Evolutionary conservation across 2,329 filamentous ascomycete genomes (phyloP).

Genomic region (Nannizziopsis barbatae): DNA sequence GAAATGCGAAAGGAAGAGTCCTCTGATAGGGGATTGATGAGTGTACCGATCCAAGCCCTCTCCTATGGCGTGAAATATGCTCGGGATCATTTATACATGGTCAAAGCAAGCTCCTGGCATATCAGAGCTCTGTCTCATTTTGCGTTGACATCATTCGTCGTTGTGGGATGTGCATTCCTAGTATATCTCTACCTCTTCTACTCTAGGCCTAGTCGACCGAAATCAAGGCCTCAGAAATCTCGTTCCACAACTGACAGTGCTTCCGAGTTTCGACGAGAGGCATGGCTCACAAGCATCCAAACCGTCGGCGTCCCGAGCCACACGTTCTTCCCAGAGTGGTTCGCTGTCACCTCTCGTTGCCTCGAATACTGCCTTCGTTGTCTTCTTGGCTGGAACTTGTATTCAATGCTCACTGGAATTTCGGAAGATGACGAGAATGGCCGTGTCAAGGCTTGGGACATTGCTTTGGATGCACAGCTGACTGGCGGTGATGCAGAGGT

Average conservation of each 20-base stretch:
- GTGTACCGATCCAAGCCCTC: conserved; percentile 51
- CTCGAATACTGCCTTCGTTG: conserved; percentile 71
- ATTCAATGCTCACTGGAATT: conserved; percentile 66
- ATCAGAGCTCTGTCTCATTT: conserved; percentile 33
- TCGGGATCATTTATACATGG: conserved; percentile 19
- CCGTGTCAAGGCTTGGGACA: conserved; percentile 82
- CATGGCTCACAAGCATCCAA: conserved; percentile 87
- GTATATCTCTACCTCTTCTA: conserved; percentile 47
- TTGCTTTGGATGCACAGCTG: conserved; percentile 84
- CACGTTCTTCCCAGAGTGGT: conserved; percentile 73
- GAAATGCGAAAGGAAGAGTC: conserved; percentile 51
- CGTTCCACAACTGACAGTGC: conserved; percentile 54
- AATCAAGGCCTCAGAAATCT: conserved; percentile 23
- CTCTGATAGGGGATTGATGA: conserved; percentile 55
- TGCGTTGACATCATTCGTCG: conserved; percentile 41
- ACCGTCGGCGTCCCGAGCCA: conserved; percentile 84
- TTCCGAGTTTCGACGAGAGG: conserved; percentile 72
- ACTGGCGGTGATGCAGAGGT: conserved; percentile 83
- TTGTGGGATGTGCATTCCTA: conserved; percentile 46
- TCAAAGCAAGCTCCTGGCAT: conserved; percentile 26
- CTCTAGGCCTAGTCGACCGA: conserved; percentile 46
- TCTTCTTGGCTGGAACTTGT: conserved; percentile 62
- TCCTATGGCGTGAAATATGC: conserved; percentile 25
- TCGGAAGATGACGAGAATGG: conserved; percentile 77
- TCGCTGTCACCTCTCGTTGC: conserved; percentile 68